phyloP scores from a whole-genome alignment of 176 grass and related monocot genomes.

The Triticum dicoccoides region DNA sequence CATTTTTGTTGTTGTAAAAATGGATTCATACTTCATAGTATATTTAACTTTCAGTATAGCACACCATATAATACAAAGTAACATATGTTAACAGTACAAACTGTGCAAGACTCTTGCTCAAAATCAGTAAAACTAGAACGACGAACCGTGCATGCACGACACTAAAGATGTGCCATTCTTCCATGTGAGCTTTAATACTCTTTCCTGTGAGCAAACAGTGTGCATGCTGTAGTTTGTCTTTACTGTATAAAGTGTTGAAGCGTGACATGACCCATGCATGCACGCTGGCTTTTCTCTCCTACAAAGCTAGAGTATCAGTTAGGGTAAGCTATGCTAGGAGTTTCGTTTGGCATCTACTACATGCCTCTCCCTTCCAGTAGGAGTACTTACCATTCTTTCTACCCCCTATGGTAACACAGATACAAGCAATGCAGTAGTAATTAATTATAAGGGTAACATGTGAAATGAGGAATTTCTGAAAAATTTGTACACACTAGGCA shows the following conservation, averaged over 20 bases:
- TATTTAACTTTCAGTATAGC: not conserved
- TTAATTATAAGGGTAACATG: not conserved
- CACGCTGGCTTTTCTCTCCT: conserved; percentile 28
- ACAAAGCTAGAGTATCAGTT: not conserved
- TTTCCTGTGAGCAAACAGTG: conserved; percentile 36
- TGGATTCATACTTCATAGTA: not conserved
- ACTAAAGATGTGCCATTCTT: not conserved
- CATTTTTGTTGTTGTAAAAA: not conserved
- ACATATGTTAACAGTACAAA: not conserved
- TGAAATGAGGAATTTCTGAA: not conserved
- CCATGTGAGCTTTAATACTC: conserved; percentile 19
- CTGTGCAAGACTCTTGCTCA: not conserved
- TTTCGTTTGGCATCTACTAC: conserved; percentile 20
- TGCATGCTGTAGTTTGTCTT: conserved; percentile 34
- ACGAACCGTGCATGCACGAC: not conserved
- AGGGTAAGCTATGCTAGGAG: not conserved
- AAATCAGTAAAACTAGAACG: not conserved
- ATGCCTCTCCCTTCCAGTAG: not conserved
- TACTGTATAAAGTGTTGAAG: conserved; percentile 36
- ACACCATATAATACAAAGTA: not conserved
- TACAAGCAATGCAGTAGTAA: not conserved
- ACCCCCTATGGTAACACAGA: not conserved
- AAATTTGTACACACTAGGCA: not conserved
- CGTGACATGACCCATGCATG: conserved; percentile 41
- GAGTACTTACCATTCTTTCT: conserved; percentile 18